Conservation (phyloP, 768 basidiomycete genomes). For the Agaricus sinodeliciosus region DNA sequence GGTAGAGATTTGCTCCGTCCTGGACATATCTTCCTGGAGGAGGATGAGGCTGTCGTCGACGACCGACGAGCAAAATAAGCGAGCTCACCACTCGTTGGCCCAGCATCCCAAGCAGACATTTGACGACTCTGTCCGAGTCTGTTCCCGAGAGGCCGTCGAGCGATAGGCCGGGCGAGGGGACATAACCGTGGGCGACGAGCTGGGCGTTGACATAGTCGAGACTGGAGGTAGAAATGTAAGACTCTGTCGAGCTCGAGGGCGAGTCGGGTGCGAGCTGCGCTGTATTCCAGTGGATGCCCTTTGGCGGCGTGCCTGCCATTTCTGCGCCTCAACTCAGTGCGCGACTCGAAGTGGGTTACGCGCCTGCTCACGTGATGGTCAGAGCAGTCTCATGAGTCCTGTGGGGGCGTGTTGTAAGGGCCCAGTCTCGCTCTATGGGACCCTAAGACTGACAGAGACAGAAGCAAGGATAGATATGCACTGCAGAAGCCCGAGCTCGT, state of each 20-base stretch:
- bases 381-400: no score
- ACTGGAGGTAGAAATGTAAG: constrained; percentile 50
- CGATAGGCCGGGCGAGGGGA: constrained; percentile 53
- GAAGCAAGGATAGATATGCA: no score
- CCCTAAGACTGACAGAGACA: no score
- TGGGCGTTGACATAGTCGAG: constrained; percentile 79
- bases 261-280: constrained; percentile 37
- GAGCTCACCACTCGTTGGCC: constrained; percentile 65
- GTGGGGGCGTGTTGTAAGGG: no score
- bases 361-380: constrained; percentile 8
- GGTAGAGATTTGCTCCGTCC: constrained; percentile 70
- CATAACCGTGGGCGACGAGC: constrained; percentile 76
- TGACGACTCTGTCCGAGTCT: constrained; percentile 53
- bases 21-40: constrained; percentile 60
- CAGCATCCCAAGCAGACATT: constrained; percentile 72
- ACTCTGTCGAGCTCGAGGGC: constrained; percentile 38
- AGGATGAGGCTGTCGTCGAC: background rate
- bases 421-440: no score
- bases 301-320: constrained; percentile 38
- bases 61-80: background rate
- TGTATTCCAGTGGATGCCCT: constrained; percentile 47
- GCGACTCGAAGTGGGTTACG: background rate
- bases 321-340: background rate
- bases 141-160: constrained; percentile 56
- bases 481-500: no score